Percentiles rank a stretch among this genome's conserved stretches.
Evolutionary conservation across 1,284 basidiomycete genomes (phyloP).

Genomic region (Testicularia cyperi): DNA sequence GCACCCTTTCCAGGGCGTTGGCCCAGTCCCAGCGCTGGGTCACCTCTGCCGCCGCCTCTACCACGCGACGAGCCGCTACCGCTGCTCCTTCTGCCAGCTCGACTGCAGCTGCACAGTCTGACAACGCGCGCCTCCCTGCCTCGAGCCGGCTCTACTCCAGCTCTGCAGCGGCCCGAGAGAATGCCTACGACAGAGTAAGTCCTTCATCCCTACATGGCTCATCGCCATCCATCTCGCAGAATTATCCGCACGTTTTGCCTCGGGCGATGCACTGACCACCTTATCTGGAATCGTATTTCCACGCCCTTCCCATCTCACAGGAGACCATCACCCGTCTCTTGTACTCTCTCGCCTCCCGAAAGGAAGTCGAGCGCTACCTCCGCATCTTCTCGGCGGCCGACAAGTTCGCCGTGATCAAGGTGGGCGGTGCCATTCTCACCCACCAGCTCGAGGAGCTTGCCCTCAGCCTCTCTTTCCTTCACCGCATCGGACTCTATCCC

Average conservation of each 20-base stretch:
- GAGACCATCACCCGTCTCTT: constrained; percentile 59
- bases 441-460: constrained; percentile 60
- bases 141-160: constrained; percentile 31
- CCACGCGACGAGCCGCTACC: background rate
- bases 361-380: constrained; percentile 60
- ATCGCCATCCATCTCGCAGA: background rate
- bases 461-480: constrained; percentile 58
- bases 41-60: constrained; percentile 4
- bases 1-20: constrained; percentile 1
- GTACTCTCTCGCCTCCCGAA: constrained; percentile 59
- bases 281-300: no score
- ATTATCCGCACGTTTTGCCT: background rate
- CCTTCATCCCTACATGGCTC: background rate
- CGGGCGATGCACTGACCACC: no score
- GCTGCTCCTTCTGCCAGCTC: constrained; percentile 14
- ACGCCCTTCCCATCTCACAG: no score
- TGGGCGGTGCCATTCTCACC: constrained; percentile 59
- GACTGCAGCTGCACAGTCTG: constrained; percentile 5
- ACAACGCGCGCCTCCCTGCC: constrained; percentile 16
- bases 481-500: constrained; percentile 59
- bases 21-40: constrained; percentile 15
- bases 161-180: constrained; percentile 37
- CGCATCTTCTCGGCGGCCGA: constrained; percentile 59
- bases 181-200: constrained; percentile 37
- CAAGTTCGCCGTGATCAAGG: constrained; percentile 60